phyloP scores from a whole-genome alignment of 2,329 filamentous ascomycete genomes.

The Furcasterigmium furcatum region DNA sequence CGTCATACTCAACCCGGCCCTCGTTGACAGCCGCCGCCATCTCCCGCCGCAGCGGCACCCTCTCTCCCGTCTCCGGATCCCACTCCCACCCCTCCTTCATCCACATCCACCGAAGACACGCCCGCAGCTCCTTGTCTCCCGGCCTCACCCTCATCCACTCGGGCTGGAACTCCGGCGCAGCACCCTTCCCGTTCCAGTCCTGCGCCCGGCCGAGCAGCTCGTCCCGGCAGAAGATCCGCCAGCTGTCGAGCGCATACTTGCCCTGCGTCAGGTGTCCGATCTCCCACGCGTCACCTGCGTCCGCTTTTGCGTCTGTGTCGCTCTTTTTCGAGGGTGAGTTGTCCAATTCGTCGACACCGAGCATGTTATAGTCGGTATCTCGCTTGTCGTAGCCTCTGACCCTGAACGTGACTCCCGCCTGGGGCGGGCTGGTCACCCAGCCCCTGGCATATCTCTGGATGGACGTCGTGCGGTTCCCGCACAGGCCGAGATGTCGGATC shows the following conservation, averaged over 20 bases:
- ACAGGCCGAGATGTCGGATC: conserved; percentile 70
- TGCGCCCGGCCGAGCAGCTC: conserved; percentile 61
- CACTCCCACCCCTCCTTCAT: conserved; percentile 80
- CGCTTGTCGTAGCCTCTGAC: conserved; percentile 45
- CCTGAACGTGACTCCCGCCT: conserved; percentile 48
- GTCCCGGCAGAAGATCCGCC: conserved; percentile 91
- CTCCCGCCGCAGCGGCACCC: conserved; percentile 46
- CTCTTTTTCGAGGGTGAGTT: no score
- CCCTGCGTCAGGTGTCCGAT: conserved; percentile 83
- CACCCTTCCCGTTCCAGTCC: conserved; percentile 62
- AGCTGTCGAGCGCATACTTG: conserved; percentile 81
- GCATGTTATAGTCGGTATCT: conserved; percentile 21
- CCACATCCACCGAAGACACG: conserved; percentile 90
- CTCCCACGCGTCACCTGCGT: conserved; percentile 63
- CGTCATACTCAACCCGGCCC: conserved; percentile 54
- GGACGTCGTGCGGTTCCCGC: conserved; percentile 61
- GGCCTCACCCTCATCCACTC: conserved; percentile 90
- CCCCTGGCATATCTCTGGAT: conserved; percentile 68
- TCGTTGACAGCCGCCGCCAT: conserved; percentile 55
- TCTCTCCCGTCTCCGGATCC: conserved; percentile 69
- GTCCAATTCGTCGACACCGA: conserved; percentile 18
- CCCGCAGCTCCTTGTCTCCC: conserved; percentile 82
- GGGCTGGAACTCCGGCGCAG: conserved; percentile 61
- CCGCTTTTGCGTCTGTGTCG: background rate
- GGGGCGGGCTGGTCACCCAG: conserved; percentile 65